phyloP scores from a whole-genome alignment of 2,329 filamentous ascomycete genomes.

The Acrocalymma vagum region DNA sequence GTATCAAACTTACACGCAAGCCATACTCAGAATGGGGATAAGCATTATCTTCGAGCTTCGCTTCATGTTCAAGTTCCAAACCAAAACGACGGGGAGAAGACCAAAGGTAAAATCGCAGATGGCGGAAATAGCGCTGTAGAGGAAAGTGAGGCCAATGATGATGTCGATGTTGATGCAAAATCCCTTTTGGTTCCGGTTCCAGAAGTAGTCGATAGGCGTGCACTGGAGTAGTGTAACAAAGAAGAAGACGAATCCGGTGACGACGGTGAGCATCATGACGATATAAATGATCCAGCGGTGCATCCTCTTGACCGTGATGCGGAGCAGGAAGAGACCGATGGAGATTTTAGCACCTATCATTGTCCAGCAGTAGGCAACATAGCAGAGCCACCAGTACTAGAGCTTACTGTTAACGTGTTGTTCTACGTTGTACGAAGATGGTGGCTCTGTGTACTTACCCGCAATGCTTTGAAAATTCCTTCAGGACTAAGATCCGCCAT shows the following conservation, averaged over 20 bases:
- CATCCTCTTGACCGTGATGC: conserved; percentile 35
- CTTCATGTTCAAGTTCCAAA: conserved; percentile 62
- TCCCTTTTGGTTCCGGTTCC: conserved; percentile 53
- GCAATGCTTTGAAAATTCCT: conserved; percentile 34
- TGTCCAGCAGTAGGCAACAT: conserved; percentile 39
- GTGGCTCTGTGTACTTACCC: conserved; percentile 24
- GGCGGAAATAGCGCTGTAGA: conserved; percentile 57
- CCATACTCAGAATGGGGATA: conserved; percentile 59
- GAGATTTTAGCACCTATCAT: conserved; percentile 45
- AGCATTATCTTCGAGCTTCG: conserved; percentile 57
- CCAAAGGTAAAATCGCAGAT: conserved; percentile 60
- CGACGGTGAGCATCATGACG: conserved; percentile 42
- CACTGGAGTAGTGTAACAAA: conserved; percentile 62
- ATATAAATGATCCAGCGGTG: conserved; percentile 48
- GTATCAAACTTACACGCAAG: conserved; percentile 55
- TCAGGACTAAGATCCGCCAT: conserved; percentile 31
- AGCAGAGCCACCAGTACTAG: conserved; percentile 47
- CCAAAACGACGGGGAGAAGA: conserved; percentile 59
- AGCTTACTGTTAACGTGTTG: not conserved
- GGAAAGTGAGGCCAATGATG: conserved; percentile 54
- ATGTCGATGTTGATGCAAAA: conserved; percentile 52
- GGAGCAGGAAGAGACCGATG: conserved; percentile 45
- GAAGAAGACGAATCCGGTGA: conserved; percentile 53
- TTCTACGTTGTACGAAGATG: not conserved
- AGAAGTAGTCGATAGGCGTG: conserved; percentile 59